These are phyloP conservation scores for Astraeus odoratus DNA, from an alignment of 768 basidiomycete species.

Conservation along the genomic window DNA sequence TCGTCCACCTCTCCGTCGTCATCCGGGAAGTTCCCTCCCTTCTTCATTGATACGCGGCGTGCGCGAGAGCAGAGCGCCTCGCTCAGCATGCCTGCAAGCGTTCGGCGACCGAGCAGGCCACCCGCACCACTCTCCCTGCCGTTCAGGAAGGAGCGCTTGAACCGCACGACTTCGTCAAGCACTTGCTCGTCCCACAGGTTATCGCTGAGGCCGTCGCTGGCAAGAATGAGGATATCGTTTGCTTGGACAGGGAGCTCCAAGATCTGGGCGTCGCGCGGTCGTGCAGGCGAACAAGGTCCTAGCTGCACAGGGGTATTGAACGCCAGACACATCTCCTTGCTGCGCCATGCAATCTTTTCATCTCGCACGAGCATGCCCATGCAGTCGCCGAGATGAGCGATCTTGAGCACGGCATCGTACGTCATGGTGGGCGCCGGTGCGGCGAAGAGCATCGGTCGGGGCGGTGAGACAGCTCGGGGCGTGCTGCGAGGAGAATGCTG, in stretches of 20 bases:
- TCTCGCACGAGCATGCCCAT: conserved; percentile 82
- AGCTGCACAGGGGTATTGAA: conserved; percentile 66
- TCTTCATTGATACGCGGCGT: conserved; percentile 55
- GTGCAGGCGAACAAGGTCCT: conserved; percentile 53
- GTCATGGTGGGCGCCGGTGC: conserved; percentile 22
- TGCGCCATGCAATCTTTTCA: conserved; percentile 75
- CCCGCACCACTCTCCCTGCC: conserved; percentile 11
- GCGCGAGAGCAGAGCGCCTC: conserved; percentile 81
- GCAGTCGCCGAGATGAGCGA: conserved; percentile 85
- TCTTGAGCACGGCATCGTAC: conserved; percentile 59
- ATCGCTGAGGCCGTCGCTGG: conserved; percentile 76
- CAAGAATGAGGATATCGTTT: conserved; percentile 75
- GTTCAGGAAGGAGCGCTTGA: conserved; percentile 36
- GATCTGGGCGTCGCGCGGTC: conserved; percentile 60
- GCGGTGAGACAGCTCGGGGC: conserved; percentile 10
- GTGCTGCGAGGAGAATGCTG: conserved; percentile 32
- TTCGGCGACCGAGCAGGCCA: conserved; percentile 37
- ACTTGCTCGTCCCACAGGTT: conserved; percentile 89
- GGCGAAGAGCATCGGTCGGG: conserved; percentile 15
- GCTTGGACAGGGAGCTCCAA: conserved; percentile 62
- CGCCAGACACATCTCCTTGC: conserved; percentile 90
- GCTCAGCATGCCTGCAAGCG: conserved; percentile 63
- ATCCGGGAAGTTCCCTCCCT: conserved; percentile 16
- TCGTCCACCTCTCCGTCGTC: conserved; percentile 26
- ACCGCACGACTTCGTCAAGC: conserved; percentile 68